Evolutionary conservation across 257 asterid species (phyloP).

Genomic region (Solanum appendiculatum): DNA sequence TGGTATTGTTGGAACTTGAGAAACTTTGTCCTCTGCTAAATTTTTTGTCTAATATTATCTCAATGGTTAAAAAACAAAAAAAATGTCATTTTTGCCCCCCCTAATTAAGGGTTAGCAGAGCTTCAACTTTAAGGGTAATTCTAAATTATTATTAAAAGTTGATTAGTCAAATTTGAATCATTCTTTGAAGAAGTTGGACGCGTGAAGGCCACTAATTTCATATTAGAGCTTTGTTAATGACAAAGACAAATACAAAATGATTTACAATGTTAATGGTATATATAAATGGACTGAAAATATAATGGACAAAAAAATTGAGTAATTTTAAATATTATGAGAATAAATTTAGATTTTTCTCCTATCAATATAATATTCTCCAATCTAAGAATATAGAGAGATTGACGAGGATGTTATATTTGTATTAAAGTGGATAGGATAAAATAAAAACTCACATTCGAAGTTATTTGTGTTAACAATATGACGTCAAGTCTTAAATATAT

Average conservation of each 20-base stretch:
- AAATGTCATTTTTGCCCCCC: neutral
- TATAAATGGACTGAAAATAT: neutral
- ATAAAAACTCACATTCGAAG: neutral
- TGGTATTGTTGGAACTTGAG: neutral
- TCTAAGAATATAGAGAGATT: neutral
- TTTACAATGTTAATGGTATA: neutral
- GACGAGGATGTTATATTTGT: neutral
- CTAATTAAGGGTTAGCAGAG: neutral
- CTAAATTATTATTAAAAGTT: neutral
- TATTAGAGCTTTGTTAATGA: neutral
- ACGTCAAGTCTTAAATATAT: neutral
- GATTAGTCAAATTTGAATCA: neutral
- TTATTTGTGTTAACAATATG: neutral
- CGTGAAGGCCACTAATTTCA: neutral
- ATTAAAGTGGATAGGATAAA: neutral
- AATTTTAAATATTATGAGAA: neutral
- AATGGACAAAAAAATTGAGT: neutral
- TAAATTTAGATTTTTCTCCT: neutral
- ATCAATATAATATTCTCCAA: rapidly evolving
- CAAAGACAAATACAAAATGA: neutral
- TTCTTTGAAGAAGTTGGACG: neutral
- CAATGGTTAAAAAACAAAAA: neutral
- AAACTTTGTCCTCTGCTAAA: neutral
- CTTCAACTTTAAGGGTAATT: neutral
- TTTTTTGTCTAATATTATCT: neutral